phyloP scores from a whole-genome alignment of 441 rosid species.

The Erodium moschatum region DNA sequence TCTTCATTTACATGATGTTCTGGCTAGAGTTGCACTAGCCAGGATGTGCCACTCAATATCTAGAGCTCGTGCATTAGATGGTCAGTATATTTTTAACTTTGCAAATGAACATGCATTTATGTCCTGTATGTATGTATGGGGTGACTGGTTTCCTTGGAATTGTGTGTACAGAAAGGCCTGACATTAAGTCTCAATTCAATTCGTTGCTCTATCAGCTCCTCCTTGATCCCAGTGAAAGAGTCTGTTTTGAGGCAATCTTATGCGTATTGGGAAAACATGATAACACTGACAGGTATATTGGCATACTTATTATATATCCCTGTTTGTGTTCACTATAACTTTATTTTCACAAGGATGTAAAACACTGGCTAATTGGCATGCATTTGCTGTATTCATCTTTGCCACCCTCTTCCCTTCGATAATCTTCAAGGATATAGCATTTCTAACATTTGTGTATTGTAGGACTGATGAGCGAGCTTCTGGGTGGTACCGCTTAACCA shows the following conservation, averaged over 20 bases:
- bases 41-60: constrained; percentile 82
- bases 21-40: constrained; percentile 94
- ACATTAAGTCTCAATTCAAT: constrained; percentile 85
- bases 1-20: constrained; percentile 98
- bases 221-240: constrained; percentile 97
- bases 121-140: constrained; percentile 18
- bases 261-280: constrained; percentile 85
- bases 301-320: constrained; percentile 8
- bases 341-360: constrained; percentile 14
- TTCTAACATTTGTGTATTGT: constrained; percentile 21
- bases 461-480: constrained; percentile 96
- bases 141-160: constrained; percentile 20
- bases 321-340: neutral
- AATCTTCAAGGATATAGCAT: neutral
- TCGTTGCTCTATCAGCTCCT: constrained; percentile 89
- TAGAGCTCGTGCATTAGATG: constrained; percentile 91
- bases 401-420: neutral
- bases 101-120: constrained; percentile 5
- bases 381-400: constrained; percentile 13
- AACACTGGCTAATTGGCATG: constrained; percentile 2
- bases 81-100: constrained; percentile 34
- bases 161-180: constrained; percentile 67
- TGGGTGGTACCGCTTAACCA: constrained; percentile 97
- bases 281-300: constrained; percentile 55
- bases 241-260: constrained; percentile 92